Base-by-base conservation (phyloP, 495 filamentous ascomycete genomes). In the Lepraria neglecta region DNA sequence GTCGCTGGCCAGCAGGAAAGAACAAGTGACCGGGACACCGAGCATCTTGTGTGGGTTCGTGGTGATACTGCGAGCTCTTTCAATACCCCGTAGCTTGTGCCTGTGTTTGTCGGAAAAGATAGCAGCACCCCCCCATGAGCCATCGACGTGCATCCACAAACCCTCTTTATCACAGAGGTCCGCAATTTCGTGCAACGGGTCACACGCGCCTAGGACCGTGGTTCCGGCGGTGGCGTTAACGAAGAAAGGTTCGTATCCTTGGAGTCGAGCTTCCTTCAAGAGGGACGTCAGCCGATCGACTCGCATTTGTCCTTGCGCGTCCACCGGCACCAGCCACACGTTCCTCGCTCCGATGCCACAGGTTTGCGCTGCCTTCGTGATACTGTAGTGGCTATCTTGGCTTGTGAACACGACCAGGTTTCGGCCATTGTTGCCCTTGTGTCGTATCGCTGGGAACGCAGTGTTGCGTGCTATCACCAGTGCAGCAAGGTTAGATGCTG, bases 41-140 rank as follows among this genome's bases (percentile, higher is more conserved):
- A 97, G 79, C 92, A 97, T 97, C 74, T 96, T 97, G 73, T 97
- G 92, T 62, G 92, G 91, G 71, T 94, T 95, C 50, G 95, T 81
- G 9, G 89, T 87, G 31, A 97, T 77, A 40, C 83, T 88, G 74
- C 96, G 78, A 7, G 91, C 92, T 14, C 82, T 77, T 47, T 91
- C 78, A 10, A 80, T 74, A 24, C 92, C 92, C 14, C 76, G 70
- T 50, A 94, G 73, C 73, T 88, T 86, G 66, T 78, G 70, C 35
- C 77, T 77, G 53, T 88, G 86, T 48, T 72, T 70, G 31, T 76
- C 57, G 28, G 86, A 90, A 79, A 97, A 96, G 59, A 87, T 75
- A 44, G 88, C 90, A 1, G 86, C 81, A 3, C 90, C 92, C 65
- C 92, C 92, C 92, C 92, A 96, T 42, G 83, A 87, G 27, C 82